A percentile compares a stretch with the other conserved stretches of the same genome.
These are phyloP conservation scores for Hepatocystis sp. DNA, from an alignment of 169 alveolate genomes.

Conservation along the genomic window DNA sequence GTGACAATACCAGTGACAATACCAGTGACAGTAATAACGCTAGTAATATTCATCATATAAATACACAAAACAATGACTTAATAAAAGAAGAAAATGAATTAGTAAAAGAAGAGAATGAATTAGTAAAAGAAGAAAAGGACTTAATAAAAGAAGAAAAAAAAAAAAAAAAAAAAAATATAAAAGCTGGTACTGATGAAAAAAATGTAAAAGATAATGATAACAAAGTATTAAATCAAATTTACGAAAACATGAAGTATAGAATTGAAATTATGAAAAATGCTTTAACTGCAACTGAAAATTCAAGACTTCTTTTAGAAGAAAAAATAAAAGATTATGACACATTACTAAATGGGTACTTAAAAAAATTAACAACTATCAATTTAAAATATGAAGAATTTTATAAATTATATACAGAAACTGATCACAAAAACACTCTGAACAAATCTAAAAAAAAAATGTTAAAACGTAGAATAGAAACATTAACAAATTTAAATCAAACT, in stretches of 20 bases:
- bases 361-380: slow-evolving; percentile 47
- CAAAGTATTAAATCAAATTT: slow-evolving; percentile 58
- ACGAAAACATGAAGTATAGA: slow-evolving; percentile 27
- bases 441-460: slow-evolving; percentile 51
- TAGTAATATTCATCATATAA: no score
- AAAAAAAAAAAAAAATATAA: no score
- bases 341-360: slow-evolving; percentile 26
- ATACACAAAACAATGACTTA: slow-evolving; percentile 1
- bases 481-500: slow-evolving; percentile 20
- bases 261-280: slow-evolving; percentile 18
- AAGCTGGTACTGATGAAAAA: no score
- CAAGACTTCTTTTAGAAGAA: slow-evolving; percentile 26
- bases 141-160: no score
- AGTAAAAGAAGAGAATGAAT: no score
- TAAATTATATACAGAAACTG: slow-evolving; percentile 56
- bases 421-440: slow-evolving; percentile 18
- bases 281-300: slow-evolving; percentile 23
- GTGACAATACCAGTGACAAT: no score
- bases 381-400: slow-evolving; percentile 44
- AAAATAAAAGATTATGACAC: slow-evolving; percentile 39
- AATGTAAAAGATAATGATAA: no score
- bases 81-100: neutral
- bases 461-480: slow-evolving; percentile 17
- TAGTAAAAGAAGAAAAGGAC: no score
- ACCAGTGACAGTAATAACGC: no score